Evolutionary conservation across 768 basidiomycete genomes (phyloP).

Genomic region (Suillus decipiens): DNA sequence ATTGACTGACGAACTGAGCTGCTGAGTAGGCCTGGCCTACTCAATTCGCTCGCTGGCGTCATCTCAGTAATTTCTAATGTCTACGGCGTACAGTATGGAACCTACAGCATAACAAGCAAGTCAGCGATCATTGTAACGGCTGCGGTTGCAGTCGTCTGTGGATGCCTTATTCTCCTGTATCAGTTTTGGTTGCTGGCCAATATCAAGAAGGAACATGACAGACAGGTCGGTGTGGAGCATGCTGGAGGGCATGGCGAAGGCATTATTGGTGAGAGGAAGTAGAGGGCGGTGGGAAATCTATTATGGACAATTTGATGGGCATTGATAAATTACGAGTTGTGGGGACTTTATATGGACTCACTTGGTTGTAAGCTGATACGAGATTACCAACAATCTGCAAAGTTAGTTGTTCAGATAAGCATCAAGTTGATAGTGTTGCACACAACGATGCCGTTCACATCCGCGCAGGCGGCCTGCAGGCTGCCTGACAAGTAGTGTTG

Average conservation of each 20-base stretch:
- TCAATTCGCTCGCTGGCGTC: conserved; percentile 58
- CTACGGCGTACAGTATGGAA: conserved; percentile 49
- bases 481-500: neutral
- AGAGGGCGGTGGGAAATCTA: neutral
- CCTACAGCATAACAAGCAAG: conserved; percentile 43
- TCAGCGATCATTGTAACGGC: conserved; percentile 51
- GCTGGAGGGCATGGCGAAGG: conserved; percentile 50
- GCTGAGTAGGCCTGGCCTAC: conserved; percentile 48
- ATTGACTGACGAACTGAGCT: conserved; percentile 11
- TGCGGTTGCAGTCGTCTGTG: conserved; percentile 41
- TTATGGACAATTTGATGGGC: conserved; percentile 8
- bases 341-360: neutral
- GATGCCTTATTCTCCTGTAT: conserved; percentile 42
- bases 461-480: neutral
- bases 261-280: conserved; percentile 20
- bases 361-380: neutral
- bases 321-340: neutral
- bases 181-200: conserved; percentile 45
- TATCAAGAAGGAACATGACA: conserved; percentile 45
- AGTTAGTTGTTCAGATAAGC: neutral
- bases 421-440: neutral
- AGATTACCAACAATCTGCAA: neutral
- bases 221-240: conserved; percentile 40
- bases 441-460: neutral
- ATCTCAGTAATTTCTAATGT: conserved; percentile 55